Percentiles rank a stretch among this genome's conserved stretches.
Evolutionary conservation across 176 grass and related monocot genomes (phyloP).

Genomic region (Musa troglodytarum): DNA sequence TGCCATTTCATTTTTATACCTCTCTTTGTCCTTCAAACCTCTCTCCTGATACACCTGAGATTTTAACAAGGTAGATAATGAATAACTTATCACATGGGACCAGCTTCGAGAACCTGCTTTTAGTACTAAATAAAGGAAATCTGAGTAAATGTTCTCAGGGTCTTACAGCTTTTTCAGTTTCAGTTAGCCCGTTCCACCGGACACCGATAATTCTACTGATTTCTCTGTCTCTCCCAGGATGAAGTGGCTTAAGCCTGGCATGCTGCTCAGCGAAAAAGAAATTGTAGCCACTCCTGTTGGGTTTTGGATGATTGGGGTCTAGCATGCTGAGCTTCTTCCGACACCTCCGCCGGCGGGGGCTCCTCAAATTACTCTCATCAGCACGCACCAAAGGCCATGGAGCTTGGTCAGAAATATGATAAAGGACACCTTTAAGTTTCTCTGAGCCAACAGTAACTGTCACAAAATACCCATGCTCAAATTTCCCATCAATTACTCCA

Average conservation of each 20-base stretch:
- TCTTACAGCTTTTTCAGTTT: constrained; percentile 89
- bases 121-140: background rate
- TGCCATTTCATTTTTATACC: constrained; percentile 60
- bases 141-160: constrained; percentile 7
- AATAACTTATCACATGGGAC: background rate
- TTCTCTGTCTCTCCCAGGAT: constrained; percentile 64
- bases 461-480: constrained; percentile 85
- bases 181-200: constrained; percentile 58
- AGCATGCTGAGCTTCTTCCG: constrained; percentile 62
- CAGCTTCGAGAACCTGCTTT: background rate
- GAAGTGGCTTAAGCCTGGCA: constrained; percentile 57
- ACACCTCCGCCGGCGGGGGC: constrained; percentile 27
- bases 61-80: background rate
- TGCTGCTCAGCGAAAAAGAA: constrained; percentile 95
- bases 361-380: constrained; percentile 31
- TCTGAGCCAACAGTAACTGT: constrained; percentile 66
- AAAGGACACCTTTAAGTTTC: constrained; percentile 73
- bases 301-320: constrained; percentile 86
- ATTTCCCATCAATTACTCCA: constrained; percentile 80
- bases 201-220: constrained; percentile 91
- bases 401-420: constrained; percentile 42
- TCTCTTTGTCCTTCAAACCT: constrained; percentile 68
- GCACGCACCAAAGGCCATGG: constrained; percentile 17
- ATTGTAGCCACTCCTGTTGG: constrained; percentile 90
- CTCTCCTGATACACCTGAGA: constrained; percentile 85